Evolutionary conservation across 2,329 filamentous ascomycete genomes (phyloP).

Genomic region (Neoscytalidium dimidiatum): DNA sequence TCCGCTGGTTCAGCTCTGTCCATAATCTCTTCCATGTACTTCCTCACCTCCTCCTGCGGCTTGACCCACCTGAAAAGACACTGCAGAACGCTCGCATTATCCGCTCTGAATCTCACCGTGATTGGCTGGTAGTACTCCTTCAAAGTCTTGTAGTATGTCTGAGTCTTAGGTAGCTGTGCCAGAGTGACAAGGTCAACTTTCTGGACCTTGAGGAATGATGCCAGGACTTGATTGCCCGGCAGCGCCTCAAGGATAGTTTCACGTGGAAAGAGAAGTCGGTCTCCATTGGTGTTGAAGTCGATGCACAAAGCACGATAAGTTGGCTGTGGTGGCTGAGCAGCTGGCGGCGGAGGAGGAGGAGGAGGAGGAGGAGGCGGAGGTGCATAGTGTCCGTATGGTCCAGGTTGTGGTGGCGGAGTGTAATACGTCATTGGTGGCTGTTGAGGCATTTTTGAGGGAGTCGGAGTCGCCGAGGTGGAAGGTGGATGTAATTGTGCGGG

Average conservation of each 20-base stretch:
- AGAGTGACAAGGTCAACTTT: constrained; percentile 18
- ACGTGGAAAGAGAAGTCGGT: constrained; percentile 77
- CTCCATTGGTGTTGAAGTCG: constrained; percentile 55
- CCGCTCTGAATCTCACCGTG: constrained; percentile 60
- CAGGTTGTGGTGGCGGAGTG: constrained; percentile 5
- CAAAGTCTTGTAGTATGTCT: constrained; percentile 11
- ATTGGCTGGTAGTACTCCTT: constrained; percentile 66
- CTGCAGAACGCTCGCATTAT: constrained; percentile 55
- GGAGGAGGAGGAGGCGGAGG: constrained; percentile 18
- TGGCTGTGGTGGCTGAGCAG: constrained; percentile 3
- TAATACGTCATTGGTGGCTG: constrained; percentile 19
- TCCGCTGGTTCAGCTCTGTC: constrained; percentile 57
- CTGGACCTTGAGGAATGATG: constrained; percentile 67
- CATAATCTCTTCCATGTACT: constrained; percentile 50
- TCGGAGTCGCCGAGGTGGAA: neutral
- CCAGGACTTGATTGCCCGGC: constrained; percentile 62
- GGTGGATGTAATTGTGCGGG: neutral
- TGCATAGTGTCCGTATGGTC: constrained; percentile 6
- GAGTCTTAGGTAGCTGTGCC: constrained; percentile 65
- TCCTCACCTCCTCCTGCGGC: constrained; percentile 37
- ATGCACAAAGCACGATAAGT: constrained; percentile 33
- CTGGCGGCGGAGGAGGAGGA: constrained; percentile 1
- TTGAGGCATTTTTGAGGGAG: constrained; percentile 12
- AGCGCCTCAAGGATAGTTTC: constrained; percentile 75
- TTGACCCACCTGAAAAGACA: constrained; percentile 59